phyloP scores from a whole-genome alignment of 495 filamentous ascomycete species.

The Thermochaetoides thermophila region DNA sequence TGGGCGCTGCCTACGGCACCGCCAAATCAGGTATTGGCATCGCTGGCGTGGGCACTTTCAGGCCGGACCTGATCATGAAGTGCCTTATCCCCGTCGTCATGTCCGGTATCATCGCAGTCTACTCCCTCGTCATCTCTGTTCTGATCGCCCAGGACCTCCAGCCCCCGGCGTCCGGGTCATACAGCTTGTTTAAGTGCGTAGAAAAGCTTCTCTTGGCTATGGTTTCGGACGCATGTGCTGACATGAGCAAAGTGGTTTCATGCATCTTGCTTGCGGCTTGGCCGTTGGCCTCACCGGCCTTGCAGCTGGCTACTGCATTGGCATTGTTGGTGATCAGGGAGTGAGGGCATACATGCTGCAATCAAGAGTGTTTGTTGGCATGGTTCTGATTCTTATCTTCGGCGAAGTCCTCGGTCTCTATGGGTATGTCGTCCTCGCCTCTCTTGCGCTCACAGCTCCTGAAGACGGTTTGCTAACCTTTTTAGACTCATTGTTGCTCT shows the following conservation, averaged over 20 bases:
- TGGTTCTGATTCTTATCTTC: slow-evolving; percentile 98
- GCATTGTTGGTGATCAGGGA: slow-evolving; percentile 85
- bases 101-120: slow-evolving; percentile 98
- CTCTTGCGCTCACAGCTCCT: not conserved
- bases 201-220: too few species aligned
- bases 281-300: slow-evolving; percentile 83
- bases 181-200: slow-evolving; percentile 73
- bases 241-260: slow-evolving; percentile 76
- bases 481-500: slow-evolving; percentile 34
- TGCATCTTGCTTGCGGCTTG: slow-evolving; percentile 85
- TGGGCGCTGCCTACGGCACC: slow-evolving; percentile 92
- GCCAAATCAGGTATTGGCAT: slow-evolving; percentile 96
- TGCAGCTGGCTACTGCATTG: slow-evolving; percentile 95
- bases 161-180: slow-evolving; percentile 43
- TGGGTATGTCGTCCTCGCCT: slow-evolving; percentile 44
- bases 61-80: slow-evolving; percentile 98
- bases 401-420: slow-evolving; percentile 95
- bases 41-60: slow-evolving; percentile 79
- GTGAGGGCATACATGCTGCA: slow-evolving; percentile 92
- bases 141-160: slow-evolving; percentile 75
- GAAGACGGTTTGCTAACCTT: slow-evolving; percentile 2
- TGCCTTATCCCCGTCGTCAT: slow-evolving; percentile 94
- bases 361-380: slow-evolving; percentile 89
- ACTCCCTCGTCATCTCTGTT: slow-evolving; percentile 90
- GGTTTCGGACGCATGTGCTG: too few species aligned